A percentile compares a stretch with the other conserved stretches of the same genome.
Conservation (phyloP, 164 flowering plant species). For the Stephania yunnanensis region DNA sequence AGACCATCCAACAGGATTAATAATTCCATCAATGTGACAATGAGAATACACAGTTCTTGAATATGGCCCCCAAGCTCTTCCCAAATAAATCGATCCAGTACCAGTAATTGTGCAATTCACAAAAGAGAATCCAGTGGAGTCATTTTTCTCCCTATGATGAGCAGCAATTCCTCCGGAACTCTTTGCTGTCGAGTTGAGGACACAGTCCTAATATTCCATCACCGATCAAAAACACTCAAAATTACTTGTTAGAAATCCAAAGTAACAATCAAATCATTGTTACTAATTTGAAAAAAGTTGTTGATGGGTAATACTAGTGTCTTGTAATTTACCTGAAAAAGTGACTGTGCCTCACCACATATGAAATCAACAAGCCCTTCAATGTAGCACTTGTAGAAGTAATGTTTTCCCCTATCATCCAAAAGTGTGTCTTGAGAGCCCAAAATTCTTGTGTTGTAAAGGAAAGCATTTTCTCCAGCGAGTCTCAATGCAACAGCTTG, state of each 20-base stretch:
- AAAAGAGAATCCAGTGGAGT: conserved; percentile 79
- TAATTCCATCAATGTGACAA: conserved; percentile 41
- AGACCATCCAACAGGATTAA: conserved; percentile 63
- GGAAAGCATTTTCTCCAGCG: conserved; percentile 60
- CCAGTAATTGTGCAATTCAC: conserved; percentile 61
- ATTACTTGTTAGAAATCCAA: background rate
- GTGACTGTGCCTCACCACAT: conserved; percentile 65
- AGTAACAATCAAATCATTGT: background rate
- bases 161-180: conserved; percentile 77
- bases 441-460: conserved; percentile 47
- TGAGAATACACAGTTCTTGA: conserved; percentile 55
- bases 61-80: conserved; percentile 89
- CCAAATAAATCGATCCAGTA: conserved; percentile 28
- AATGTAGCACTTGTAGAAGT: conserved; percentile 49
- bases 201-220: conserved; percentile 39
- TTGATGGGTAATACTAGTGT: too few species aligned
- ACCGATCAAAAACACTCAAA: too few species aligned
- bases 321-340: conserved; percentile 46
- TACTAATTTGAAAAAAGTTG: too few species aligned
- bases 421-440: conserved; percentile 85
- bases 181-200: conserved; percentile 46
- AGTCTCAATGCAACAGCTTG: conserved; percentile 85
- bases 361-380: conserved; percentile 81
- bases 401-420: conserved; percentile 68
- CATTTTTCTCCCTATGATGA: conserved; percentile 51